A percentile compares a stretch with the other conserved stretches of the same genome.
Evolutionary conservation across 805 yeast species (phyloP).

Genomic region (Yamadazyma sp.): DNA sequence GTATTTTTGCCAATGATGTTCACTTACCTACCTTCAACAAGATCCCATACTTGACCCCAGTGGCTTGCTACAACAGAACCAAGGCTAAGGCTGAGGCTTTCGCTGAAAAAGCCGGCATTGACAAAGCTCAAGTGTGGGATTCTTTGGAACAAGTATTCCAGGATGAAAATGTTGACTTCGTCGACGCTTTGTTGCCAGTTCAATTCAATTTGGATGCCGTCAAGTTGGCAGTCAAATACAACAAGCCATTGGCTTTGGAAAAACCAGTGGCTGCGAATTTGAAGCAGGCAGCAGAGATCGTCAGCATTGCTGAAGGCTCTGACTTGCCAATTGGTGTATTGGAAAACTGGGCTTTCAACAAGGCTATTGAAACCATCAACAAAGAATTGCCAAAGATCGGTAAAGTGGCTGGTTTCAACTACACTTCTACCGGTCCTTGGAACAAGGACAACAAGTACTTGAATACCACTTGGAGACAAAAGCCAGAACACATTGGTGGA

Average conservation of each 20-base stretch:
- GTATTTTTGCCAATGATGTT: constrained; percentile 81
- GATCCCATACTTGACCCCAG: constrained; percentile 52
- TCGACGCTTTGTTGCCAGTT: constrained; percentile 90
- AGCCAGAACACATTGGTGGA: constrained; percentile 93
- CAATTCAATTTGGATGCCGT: constrained; percentile 72
- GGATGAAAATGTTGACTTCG: constrained; percentile 67
- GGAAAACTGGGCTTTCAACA: constrained; percentile 83
- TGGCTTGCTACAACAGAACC: constrained; percentile 82
- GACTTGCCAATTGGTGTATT: constrained; percentile 71
- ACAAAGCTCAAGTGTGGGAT: constrained; percentile 52
- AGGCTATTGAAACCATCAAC: constrained; percentile 55
- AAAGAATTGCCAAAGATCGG: constrained; percentile 69
- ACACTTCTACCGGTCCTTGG: constrained; percentile 74
- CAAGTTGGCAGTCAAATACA: constrained; percentile 64
- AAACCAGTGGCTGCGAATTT: constrained; percentile 91
- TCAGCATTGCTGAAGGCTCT: constrained; percentile 58
- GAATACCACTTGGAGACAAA: constrained; percentile 79
- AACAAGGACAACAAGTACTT: constrained; percentile 58
- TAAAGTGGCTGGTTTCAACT: constrained; percentile 64
- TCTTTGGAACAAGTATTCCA: constrained; percentile 61
- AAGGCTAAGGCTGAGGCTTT: constrained; percentile 78
- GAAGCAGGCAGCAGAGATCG: constrained; percentile 78
- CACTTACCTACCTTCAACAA: constrained; percentile 75
- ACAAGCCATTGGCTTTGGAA: constrained; percentile 80
- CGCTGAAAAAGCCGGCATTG: constrained; percentile 61